Conservation (phyloP, 257 asterid genomes). For the Solanum medicagineum region DNA sequence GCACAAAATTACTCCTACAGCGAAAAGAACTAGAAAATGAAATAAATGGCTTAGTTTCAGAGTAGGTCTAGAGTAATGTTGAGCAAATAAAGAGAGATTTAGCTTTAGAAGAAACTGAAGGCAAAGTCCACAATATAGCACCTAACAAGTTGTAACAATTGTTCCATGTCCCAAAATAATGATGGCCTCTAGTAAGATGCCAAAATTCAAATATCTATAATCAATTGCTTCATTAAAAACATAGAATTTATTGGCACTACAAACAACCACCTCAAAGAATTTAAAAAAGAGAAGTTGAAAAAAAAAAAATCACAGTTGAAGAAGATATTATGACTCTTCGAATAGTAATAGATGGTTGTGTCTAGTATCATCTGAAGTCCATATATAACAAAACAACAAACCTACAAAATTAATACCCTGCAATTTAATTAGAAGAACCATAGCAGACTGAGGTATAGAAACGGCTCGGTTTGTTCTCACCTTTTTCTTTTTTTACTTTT, state of each 20-base stretch:
- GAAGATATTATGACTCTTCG: background rate
- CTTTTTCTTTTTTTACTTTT: background rate
- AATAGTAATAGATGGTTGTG: background rate
- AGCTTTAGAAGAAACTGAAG: background rate
- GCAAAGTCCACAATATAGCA: background rate
- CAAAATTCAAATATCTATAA: background rate
- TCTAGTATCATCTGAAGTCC: background rate
- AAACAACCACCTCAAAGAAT: background rate
- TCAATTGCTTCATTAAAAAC: background rate
- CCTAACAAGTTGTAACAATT: background rate
- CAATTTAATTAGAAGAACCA: background rate
- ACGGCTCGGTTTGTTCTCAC: background rate
- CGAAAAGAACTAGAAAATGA: too few species aligned
- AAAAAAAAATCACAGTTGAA: background rate
- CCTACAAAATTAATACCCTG: background rate
- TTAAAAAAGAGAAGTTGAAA: too few species aligned
- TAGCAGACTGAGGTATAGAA: background rate
- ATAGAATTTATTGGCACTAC: background rate
- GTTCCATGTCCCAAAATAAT: background rate
- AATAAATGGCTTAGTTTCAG: too few species aligned
- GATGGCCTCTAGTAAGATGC: background rate
- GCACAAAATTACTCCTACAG: too few species aligned
- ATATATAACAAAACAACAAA: background rate
- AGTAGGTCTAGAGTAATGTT: too few species aligned
- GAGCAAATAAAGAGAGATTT: too few species aligned